Percentiles rank a stretch among this genome's conserved stretches.
phyloP scores from a whole-genome alignment of 2,329 filamentous ascomycete species.

The Botrytis deweyae region DNA sequence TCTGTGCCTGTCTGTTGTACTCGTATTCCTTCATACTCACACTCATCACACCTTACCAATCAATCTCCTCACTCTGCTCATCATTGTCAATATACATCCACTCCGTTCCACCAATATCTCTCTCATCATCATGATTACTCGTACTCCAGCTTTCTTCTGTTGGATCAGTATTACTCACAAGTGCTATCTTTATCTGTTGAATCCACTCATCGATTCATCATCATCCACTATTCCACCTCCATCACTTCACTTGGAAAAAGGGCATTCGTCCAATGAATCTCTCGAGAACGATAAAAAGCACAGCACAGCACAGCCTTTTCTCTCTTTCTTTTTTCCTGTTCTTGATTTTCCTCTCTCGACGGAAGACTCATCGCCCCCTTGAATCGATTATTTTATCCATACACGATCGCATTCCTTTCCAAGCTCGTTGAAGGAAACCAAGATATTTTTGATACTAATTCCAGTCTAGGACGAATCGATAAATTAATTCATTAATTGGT shows the following conservation, averaged over 20 bases:
- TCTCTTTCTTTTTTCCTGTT: not conserved
- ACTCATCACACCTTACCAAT: not conserved
- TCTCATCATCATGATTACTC: not conserved
- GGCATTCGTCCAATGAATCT: not conserved
- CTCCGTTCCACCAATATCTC: not conserved
- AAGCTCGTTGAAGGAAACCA: not conserved
- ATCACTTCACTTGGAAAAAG: not conserved
- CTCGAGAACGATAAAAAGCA: not conserved
- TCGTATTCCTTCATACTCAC: not conserved
- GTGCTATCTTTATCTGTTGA: not conserved
- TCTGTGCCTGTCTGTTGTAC: constrained; percentile 1
- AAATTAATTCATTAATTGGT: not conserved
- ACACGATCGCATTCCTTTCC: not conserved
- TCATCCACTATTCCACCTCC: not conserved
- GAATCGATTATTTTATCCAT: not conserved
- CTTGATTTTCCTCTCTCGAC: not conserved
- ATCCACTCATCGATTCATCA: not conserved
- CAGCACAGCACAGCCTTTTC: not conserved
- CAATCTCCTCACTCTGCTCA: not conserved
- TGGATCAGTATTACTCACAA: constrained; percentile 4
- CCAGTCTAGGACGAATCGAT: not conserved
- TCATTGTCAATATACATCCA: not conserved
- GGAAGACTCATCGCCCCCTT: not conserved
- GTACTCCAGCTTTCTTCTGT: not conserved
- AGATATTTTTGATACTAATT: constrained; percentile 15